phyloP scores from a whole-genome alignment of 768 basidiomycete genomes.

The Rhizopogon sp. region DNA sequence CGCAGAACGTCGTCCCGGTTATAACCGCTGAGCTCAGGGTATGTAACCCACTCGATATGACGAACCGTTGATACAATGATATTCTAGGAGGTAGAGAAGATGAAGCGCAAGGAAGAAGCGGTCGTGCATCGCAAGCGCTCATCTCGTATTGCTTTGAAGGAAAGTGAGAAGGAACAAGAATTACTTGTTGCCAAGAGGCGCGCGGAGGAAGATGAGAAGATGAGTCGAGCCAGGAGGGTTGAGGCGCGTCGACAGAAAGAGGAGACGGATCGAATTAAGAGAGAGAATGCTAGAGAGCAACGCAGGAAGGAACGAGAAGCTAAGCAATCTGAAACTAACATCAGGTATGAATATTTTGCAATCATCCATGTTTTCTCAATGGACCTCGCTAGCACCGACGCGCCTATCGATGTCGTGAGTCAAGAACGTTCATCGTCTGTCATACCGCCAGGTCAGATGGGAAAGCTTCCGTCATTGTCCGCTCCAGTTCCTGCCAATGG shows the following conservation, averaged over 20 bases:
- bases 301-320: constrained; percentile 32
- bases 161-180: constrained; percentile 75
- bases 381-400: constrained; percentile 7
- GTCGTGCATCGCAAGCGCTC: constrained; percentile 86
- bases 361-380: constrained; percentile 11
- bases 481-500: constrained; percentile 15
- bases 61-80: constrained; percentile 5
- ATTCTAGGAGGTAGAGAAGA: constrained; percentile 55
- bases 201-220: constrained; percentile 64
- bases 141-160: constrained; percentile 78
- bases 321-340: constrained; percentile 12
- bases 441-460: constrained; percentile 2
- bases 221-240: constrained; percentile 54
- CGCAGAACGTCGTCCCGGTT: constrained; percentile 63
- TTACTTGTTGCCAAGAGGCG: constrained; percentile 52
- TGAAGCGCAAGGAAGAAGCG: constrained; percentile 65
- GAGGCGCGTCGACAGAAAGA: constrained; percentile 55
- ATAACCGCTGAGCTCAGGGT: constrained; percentile 67
- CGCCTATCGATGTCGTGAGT: not conserved
- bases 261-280: constrained; percentile 44
- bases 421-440: not conserved
- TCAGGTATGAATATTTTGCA: constrained; percentile 9
- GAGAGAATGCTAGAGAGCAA: constrained; percentile 59
- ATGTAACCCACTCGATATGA: constrained; percentile 13
- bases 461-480: not conserved